phyloP scores from a whole-genome alignment of 2,329 filamentous ascomycete genomes.

The Gaeumannomyces sp. region DNA sequence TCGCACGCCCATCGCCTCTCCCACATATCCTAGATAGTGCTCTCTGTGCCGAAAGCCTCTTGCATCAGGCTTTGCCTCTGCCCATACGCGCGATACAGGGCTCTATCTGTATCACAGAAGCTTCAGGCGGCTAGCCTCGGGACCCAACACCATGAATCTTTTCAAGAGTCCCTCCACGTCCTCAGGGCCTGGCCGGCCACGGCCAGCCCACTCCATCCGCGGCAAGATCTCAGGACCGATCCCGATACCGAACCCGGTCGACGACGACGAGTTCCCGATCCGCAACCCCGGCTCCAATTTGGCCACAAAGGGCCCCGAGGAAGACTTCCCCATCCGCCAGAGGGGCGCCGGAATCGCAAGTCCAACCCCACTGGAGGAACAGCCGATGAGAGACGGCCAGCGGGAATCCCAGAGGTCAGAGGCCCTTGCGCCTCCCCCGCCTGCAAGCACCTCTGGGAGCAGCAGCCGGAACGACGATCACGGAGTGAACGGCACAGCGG shows the following conservation, averaged over 20 bases:
- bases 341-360: constrained; percentile 28
- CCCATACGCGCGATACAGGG: constrained; percentile 8
- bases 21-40: neutral
- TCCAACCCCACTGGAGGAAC: constrained; percentile 21
- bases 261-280: constrained; percentile 50
- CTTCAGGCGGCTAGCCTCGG: neutral
- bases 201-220: constrained; percentile 41
- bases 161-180: constrained; percentile 39
- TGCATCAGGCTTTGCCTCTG: constrained; percentile 9
- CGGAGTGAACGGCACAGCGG: neutral
- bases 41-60: neutral
- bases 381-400: neutral
- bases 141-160: constrained; percentile 22
- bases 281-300: constrained; percentile 33
- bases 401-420: neutral
- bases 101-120: neutral
- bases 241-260: constrained; percentile 40
- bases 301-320: constrained; percentile 25
- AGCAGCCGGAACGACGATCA: neutral
- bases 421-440: neutral
- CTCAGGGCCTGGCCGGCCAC: constrained; percentile 26
- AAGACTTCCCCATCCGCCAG: constrained; percentile 21
- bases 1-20: constrained; percentile 11
- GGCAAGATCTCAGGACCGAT: constrained; percentile 58
- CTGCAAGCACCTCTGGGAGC: neutral